Conservation (phyloP, 148 eudicot genomes). For the Chenopodium quinoa region DNA sequence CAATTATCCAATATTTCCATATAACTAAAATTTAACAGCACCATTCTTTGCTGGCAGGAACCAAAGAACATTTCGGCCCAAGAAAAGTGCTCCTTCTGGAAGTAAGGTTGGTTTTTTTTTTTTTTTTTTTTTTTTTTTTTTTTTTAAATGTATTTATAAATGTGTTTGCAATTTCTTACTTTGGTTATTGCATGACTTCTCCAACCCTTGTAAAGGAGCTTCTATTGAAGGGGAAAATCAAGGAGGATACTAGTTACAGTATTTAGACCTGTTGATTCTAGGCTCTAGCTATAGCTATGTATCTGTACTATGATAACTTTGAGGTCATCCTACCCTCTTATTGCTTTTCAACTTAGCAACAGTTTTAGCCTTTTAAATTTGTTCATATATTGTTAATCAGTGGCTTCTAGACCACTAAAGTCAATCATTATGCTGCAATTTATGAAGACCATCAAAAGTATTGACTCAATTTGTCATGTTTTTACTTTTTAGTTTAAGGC, state of each 20-base stretch:
- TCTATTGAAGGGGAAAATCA: not conserved
- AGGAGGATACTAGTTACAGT: not conserved
- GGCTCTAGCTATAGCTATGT: slow-evolving; percentile 18
- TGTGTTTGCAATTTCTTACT: not conserved
- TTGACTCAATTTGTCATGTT: slow-evolving; percentile 5
- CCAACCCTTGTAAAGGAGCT: slow-evolving; percentile 8
- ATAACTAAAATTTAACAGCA: slow-evolving; percentile 12
- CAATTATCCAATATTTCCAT: slow-evolving; percentile 5
- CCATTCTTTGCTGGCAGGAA: slow-evolving; percentile 50
- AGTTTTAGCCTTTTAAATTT: not conserved
- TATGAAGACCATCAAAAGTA: not conserved
- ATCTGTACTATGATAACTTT: not conserved
- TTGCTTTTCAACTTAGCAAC: not conserved
- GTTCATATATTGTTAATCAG: not conserved
- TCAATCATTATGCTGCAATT: not conserved
- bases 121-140: not conserved
- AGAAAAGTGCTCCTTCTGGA: slow-evolving; percentile 96
- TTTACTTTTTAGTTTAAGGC: not conserved
- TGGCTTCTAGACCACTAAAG: not conserved
- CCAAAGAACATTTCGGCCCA: slow-evolving; percentile 91
- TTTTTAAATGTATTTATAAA: slow-evolving; percentile 1
- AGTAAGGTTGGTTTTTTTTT: slow-evolving; percentile 61
- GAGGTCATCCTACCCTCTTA: not conserved
- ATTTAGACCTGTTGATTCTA: not conserved
- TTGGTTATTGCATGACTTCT: slow-evolving; percentile 8